Percentiles rank a stretch among this genome's conserved stretches.
Conservation (phyloP, 352 stramenopile species). For the Phytophthora chlamydospora region DNA sequence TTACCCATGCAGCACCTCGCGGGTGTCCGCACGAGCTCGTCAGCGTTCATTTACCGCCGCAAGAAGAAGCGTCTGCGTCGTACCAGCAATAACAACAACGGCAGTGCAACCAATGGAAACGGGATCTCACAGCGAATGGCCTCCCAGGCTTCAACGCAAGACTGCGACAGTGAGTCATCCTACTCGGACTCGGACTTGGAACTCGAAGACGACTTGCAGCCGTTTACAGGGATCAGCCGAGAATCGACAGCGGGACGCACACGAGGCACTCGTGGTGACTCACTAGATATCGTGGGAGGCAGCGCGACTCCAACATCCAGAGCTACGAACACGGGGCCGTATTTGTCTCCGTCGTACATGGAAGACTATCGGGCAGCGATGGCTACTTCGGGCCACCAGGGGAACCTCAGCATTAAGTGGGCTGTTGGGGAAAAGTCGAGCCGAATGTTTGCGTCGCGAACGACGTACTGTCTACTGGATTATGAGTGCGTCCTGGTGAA, state of each 20-base stretch:
- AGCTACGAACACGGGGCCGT: constrained; percentile 16
- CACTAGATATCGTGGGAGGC: constrained; percentile 23
- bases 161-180: constrained; percentile 50
- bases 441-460: constrained; percentile 70
- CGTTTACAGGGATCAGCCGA: constrained; percentile 28
- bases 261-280: constrained; percentile 32
- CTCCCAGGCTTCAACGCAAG: constrained; percentile 32
- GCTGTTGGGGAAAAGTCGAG: constrained; percentile 66
- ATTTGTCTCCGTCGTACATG: constrained; percentile 45
- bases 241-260: constrained; percentile 24
- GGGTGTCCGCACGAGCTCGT: constrained; percentile 61
- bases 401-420: constrained; percentile 77
- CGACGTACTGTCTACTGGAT: constrained; percentile 74
- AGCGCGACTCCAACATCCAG: constrained; percentile 12
- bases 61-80: constrained; percentile 47
- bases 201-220: constrained; percentile 37
- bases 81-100: constrained; percentile 27
- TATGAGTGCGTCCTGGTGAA: constrained; percentile 80
- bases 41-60: constrained; percentile 59
- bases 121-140: constrained; percentile 24
- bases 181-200: constrained; percentile 51
- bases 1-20: constrained; percentile 71
- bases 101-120: constrained; percentile 14
- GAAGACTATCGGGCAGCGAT: constrained; percentile 55
- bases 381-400: constrained; percentile 49